These are phyloP conservation scores for Neurospora sp. DNA, from an alignment of 495 filamentous ascomycete genomes.

Conservation along the genomic window DNA sequence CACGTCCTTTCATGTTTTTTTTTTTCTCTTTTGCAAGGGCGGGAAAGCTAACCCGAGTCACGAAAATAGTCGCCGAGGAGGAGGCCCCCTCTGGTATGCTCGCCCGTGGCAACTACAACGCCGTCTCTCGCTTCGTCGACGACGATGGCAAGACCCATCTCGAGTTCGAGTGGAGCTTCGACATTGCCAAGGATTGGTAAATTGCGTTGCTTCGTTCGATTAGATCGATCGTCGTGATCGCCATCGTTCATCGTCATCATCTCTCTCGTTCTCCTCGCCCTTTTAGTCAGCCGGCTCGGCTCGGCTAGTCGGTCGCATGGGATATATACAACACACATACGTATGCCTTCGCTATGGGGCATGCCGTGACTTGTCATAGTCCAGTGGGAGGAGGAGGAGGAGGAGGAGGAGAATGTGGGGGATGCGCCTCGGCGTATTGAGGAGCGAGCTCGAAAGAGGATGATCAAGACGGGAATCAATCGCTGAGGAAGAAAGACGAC, in stretches of 20 bases:
- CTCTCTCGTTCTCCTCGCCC: background rate
- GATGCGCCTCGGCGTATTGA: background rate
- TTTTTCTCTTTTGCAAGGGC: background rate
- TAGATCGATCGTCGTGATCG: background rate
- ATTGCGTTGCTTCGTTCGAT: background rate
- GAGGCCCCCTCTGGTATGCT: conserved; percentile 87
- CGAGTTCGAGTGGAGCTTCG: conserved; percentile 85
- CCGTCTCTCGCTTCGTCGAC: conserved; percentile 77
- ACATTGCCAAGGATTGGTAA: conserved; percentile 92
- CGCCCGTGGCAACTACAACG: conserved; percentile 76
- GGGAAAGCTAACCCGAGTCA: background rate
- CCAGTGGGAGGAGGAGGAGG: too few relatives aligned
- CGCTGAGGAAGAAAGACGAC: background rate
- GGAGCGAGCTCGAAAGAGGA: background rate
- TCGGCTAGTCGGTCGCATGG: background rate
- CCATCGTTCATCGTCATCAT: background rate
- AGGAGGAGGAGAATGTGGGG: too few relatives aligned
- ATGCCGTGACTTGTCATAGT: background rate
- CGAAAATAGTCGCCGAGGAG: conserved; percentile 62
- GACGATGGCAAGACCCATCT: conserved; percentile 83
- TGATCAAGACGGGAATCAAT: background rate
- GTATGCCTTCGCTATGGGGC: background rate
- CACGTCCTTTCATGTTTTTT: too few relatives aligned
- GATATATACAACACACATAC: background rate
- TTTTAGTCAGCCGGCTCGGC: background rate